These are phyloP conservation scores for Neoboletus magnificus DNA, from an alignment of 768 basidiomycete genomes.

Conservation along the genomic window DNA sequence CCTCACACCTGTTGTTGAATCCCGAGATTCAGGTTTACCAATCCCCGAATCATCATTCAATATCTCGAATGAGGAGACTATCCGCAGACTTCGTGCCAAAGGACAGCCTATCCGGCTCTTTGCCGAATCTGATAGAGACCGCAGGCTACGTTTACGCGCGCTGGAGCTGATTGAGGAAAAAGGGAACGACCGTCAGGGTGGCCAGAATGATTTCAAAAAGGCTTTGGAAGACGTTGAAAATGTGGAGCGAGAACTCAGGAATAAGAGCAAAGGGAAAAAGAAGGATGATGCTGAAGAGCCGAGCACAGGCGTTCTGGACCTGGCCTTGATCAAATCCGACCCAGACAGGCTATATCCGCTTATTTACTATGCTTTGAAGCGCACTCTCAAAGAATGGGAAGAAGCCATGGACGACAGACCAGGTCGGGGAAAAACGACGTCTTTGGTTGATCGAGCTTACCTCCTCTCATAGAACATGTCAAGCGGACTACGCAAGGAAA, in stretches of 20 bases:
- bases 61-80: conserved; percentile 89
- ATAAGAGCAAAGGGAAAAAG: conserved; percentile 56
- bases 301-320: conserved; percentile 63
- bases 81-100: conserved; percentile 83
- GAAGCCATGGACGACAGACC: conserved; percentile 92
- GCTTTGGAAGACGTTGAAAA: conserved; percentile 85
- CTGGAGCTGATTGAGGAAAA: conserved; percentile 94
- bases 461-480: conserved; percentile 56
- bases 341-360: conserved; percentile 95
- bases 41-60: conserved; percentile 58
- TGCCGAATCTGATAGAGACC: conserved; percentile 92
- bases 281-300: conserved; percentile 54
- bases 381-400: conserved; percentile 93
- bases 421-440: conserved; percentile 44
- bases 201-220: conserved; percentile 95
- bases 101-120: conserved; percentile 95
- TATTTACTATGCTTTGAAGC: conserved; percentile 94
- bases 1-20: conserved; percentile 35
- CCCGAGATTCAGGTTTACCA: conserved; percentile 40
- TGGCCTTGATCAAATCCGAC: conserved; percentile 81
- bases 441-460: background rate
- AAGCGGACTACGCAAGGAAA: conserved; percentile 91
- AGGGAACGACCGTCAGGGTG: conserved; percentile 71
- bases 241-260: conserved; percentile 62
- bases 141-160: conserved; percentile 84